phyloP scores from a whole-genome alignment of 1,139 yeast genomes.

The Lizanozyma gosingica region DNA sequence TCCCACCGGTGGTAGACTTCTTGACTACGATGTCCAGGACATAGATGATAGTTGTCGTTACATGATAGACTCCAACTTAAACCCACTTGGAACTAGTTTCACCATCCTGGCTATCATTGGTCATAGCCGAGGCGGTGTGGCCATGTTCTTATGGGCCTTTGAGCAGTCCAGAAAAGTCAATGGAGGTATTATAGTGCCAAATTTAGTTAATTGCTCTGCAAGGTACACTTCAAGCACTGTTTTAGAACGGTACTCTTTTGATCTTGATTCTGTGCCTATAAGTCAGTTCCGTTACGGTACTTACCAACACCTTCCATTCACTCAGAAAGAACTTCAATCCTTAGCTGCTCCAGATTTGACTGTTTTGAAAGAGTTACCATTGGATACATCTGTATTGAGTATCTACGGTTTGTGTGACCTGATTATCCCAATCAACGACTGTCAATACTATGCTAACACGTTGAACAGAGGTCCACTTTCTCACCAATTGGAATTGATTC shows the following conservation, averaged over 20 bases:
- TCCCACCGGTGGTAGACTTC: constrained; percentile 40
- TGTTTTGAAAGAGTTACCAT: constrained; percentile 32
- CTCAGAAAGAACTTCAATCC: constrained; percentile 45
- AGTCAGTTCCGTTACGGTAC: constrained; percentile 41
- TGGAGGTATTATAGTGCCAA: constrained; percentile 42
- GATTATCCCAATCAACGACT: constrained; percentile 58
- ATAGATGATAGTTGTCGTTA: constrained; percentile 45
- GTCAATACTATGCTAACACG: constrained; percentile 46
- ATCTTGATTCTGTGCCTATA: constrained; percentile 19
- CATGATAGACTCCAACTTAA: constrained; percentile 24
- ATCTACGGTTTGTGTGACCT: constrained; percentile 65
- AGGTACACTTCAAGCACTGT: constrained; percentile 40
- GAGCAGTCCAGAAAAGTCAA: constrained; percentile 26
- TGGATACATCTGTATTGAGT: constrained; percentile 48
- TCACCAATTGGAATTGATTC: constrained; percentile 51
- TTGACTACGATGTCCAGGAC: constrained; percentile 62
- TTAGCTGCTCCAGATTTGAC: constrained; percentile 45
- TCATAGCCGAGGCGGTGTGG: constrained; percentile 76
- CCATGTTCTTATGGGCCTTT: constrained; percentile 69
- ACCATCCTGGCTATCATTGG: constrained; percentile 50
- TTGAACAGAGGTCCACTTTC: constrained; percentile 42
- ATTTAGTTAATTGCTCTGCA: constrained; percentile 64
- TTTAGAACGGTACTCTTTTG: constrained; percentile 28
- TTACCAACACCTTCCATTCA: constrained; percentile 26
- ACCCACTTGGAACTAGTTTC: constrained; percentile 30